Conservation (phyloP, 768 basidiomycete species). For the Chiua virens region DNA sequence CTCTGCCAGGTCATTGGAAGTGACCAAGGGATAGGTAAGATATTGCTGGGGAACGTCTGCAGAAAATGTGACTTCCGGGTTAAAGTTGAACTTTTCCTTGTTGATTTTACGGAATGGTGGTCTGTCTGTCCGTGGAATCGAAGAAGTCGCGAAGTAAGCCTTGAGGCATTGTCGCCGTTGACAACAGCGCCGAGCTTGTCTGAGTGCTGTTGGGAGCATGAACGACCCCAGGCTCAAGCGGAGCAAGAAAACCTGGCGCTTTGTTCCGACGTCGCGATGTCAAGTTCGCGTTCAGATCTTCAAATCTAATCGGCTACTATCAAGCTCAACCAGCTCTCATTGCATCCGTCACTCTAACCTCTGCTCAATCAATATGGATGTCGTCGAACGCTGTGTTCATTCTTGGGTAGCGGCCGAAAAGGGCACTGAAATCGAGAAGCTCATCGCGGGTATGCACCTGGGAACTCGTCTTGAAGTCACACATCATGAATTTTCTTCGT, state of each 20-base stretch:
- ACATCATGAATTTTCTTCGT: constrained; percentile 1
- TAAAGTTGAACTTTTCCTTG: constrained; percentile 78
- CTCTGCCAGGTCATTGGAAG: constrained; percentile 66
- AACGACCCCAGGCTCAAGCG: background rate
- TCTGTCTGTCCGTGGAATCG: constrained; percentile 10
- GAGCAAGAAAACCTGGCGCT: constrained; percentile 6
- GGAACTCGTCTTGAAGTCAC: background rate
- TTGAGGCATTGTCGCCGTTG: constrained; percentile 24
- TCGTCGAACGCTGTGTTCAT: constrained; percentile 53
- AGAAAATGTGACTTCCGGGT: constrained; percentile 56
- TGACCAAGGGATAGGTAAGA: constrained; percentile 55
- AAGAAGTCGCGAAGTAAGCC: constrained; percentile 25
- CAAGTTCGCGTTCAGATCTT: background rate
- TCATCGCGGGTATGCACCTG: constrained; percentile 53
- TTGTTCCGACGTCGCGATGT: background rate
- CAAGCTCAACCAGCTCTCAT: background rate
- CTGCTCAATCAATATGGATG: constrained; percentile 35
- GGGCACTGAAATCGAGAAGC: constrained; percentile 57
- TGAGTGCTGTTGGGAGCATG: constrained; percentile 24
- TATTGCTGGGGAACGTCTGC: constrained; percentile 45
- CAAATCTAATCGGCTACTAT: constrained; percentile 10
- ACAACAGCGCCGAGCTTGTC: constrained; percentile 16
- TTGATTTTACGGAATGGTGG: constrained; percentile 8
- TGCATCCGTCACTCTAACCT: background rate
- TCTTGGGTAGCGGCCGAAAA: constrained; percentile 72